phyloP scores from a whole-genome alignment of 257 asterid species.

The Solanum etuberosum region DNA sequence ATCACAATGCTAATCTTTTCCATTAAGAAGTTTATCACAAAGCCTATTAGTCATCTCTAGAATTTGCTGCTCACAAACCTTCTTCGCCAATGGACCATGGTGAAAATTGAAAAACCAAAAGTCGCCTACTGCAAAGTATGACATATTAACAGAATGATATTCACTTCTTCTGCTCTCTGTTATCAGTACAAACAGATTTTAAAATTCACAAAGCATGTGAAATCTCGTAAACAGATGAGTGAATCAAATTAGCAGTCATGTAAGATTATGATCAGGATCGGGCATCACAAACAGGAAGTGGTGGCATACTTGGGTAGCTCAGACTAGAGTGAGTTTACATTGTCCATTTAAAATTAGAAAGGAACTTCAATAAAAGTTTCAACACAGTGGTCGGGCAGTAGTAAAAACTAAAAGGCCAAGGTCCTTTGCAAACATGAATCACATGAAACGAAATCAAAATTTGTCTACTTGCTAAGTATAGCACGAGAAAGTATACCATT shows the following conservation, averaged over 20 bases:
- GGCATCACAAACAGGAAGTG: not conserved
- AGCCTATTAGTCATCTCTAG: slow-evolving; percentile 83
- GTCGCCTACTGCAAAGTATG: not conserved
- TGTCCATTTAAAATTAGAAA: not conserved
- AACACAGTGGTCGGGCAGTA: not conserved
- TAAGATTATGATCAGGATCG: not conserved
- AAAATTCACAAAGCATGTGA: not conserved
- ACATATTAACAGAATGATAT: not conserved
- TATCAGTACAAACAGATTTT: not conserved
- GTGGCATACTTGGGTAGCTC: not conserved
- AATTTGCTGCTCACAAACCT: slow-evolving; percentile 67
- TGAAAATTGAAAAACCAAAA: slow-evolving; percentile 7
- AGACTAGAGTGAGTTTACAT: not conserved
- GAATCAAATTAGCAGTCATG: not conserved
- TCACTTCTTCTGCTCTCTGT: not conserved
- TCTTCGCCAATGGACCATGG: slow-evolving; percentile 86
- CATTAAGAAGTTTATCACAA: slow-evolving; percentile 86
- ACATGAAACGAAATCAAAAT: not conserved
- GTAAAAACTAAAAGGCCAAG: not conserved
- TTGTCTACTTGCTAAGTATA: not conserved
- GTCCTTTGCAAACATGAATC: not conserved
- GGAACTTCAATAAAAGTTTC: not conserved
- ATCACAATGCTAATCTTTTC: slow-evolving; percentile 86
- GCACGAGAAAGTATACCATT: not conserved
- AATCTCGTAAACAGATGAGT: not conserved